Percentiles rank a stretch among this genome's conserved stretches.
phyloP scores from a whole-genome alignment of 305 asterid species.

The Fraxinus xanthoxyloides region DNA sequence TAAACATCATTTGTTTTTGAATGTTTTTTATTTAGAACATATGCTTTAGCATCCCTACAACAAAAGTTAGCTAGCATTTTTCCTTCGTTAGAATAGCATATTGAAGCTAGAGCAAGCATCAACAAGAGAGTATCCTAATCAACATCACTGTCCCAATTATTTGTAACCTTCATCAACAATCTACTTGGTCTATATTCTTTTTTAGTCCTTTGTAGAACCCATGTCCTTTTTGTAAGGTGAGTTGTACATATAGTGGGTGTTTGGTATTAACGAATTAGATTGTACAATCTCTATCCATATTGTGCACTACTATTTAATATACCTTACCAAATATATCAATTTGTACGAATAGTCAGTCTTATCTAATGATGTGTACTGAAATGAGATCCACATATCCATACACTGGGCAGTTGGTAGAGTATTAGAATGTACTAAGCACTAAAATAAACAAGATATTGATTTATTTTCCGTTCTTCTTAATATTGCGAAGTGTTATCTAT shows the following conservation, averaged over 20 bases:
- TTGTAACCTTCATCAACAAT: constrained; percentile 7
- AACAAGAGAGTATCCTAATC: neutral
- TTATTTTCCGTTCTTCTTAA: no score
- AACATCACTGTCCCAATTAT: neutral
- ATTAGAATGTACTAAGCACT: no score
- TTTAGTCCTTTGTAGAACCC: neutral
- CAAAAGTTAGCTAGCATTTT: neutral
- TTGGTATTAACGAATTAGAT: neutral
- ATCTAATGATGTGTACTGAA: neutral
- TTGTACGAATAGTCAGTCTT: neutral
- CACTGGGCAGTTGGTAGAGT: no score
- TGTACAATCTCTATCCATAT: neutral
- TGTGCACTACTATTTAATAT: neutral
- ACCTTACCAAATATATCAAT: neutral
- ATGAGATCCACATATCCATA: no score
- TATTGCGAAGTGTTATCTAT: neutral
- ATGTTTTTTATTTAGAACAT: neutral
- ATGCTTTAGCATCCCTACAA: neutral
- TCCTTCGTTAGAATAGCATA: neutral
- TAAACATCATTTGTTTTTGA: neutral
- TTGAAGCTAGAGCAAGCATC: neutral
- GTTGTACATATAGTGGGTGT: neutral
- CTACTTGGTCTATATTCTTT: neutral
- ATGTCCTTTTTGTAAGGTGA: neutral
- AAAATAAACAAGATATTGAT: no score